Percentiles rank a stretch among this genome's conserved stretches.
Evolutionary conservation across 2,329 filamentous ascomycete species (phyloP).

Genomic region (Polytolypa hystricis): DNA sequence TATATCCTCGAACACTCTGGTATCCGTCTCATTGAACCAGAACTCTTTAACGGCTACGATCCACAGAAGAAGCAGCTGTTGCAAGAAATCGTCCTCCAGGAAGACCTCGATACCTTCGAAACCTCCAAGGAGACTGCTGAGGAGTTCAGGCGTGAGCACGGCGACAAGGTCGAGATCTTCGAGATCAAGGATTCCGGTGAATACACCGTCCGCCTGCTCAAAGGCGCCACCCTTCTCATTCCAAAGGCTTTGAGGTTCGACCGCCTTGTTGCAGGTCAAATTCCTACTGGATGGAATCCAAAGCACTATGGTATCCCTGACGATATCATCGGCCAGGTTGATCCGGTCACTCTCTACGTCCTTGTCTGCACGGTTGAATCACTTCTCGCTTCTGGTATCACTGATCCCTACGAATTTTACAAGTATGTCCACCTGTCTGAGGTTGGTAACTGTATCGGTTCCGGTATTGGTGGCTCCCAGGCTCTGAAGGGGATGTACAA

Average conservation of each 20-base stretch:
- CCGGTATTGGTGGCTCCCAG: constrained; percentile 89
- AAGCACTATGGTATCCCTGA: constrained; percentile 94
- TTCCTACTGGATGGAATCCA: constrained; percentile 94
- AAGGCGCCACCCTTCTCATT: constrained; percentile 88
- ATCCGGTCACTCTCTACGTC: constrained; percentile 90
- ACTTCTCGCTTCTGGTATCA: constrained; percentile 85
- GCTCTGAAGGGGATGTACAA: constrained; percentile 97
- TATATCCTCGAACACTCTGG: constrained; percentile 91
- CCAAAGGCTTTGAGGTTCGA: constrained; percentile 97
- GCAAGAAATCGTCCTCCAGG: constrained; percentile 93
- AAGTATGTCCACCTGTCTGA: constrained; percentile 98
- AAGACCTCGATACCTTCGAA: constrained; percentile 95
- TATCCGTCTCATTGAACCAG: constrained; percentile 94
- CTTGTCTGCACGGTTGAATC: constrained; percentile 89
- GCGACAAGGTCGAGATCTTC: constrained; percentile 95
- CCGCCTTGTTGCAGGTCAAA: constrained; percentile 90
- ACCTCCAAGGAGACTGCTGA: constrained; percentile 93
- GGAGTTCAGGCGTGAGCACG: constrained; percentile 94
- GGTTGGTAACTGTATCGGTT: constrained; percentile 95
- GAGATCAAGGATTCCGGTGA: constrained; percentile 89
- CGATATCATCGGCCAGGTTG: constrained; percentile 94
- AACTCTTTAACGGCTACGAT: constrained; percentile 93
- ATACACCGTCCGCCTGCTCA: constrained; percentile 87
- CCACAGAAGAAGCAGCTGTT: constrained; percentile 97
- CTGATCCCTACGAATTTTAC: constrained; percentile 99